Base-by-base conservation (phyloP, 2,329 filamentous ascomycete species). In the Fusarium sarcochroum region DNA sequence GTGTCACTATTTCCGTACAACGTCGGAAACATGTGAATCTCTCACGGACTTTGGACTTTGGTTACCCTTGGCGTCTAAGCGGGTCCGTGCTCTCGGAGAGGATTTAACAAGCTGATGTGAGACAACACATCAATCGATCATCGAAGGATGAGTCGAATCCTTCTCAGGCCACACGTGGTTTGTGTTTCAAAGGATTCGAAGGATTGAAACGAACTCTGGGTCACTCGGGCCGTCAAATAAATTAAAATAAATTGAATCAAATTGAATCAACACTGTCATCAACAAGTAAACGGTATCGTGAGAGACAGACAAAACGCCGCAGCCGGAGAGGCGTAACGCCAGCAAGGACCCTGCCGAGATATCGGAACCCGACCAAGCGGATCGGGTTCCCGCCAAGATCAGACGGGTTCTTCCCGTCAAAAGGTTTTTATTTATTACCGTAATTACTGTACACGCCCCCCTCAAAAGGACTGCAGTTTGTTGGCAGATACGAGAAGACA, bases 361-460 rank as follows among this genome's bases (percentile, higher is more conserved):
- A 46, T 62, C 54, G 42, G 25, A 45, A 58, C 41, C 67, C 60
- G 45, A 45, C 35, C 50, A 35, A 50, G 17, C 20, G 66, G 63
- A 63, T 65, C 42, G 54, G 66, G 63, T 63, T 65, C 40, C 54
- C 54, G 57, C 62, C 47, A 64, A 58, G 63, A 51, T 38, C 30
- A 23, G 30, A 58, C 30, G 21, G 35, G 17, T 52, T 42, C 58
- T 34, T 45, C 44, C 58, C 44, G 44, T 15, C 45, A 17, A 37
- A 32, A 32, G 20, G 11, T 32, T 32, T 14, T 15, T n/a, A 4
- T 23, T 30, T 5, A 14, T 51, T 32, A 7, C 27, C 17, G 18
- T 23, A 27, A 9, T 27, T 27, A 27, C 27, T 37, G 7, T 49
- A 30, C 58, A 46, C 40, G n/a, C 32, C 40, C 27, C 27, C 25